phyloP scores from a whole-genome alignment of 2,329 filamentous ascomycete genomes.

The Diaporthe citri region DNA sequence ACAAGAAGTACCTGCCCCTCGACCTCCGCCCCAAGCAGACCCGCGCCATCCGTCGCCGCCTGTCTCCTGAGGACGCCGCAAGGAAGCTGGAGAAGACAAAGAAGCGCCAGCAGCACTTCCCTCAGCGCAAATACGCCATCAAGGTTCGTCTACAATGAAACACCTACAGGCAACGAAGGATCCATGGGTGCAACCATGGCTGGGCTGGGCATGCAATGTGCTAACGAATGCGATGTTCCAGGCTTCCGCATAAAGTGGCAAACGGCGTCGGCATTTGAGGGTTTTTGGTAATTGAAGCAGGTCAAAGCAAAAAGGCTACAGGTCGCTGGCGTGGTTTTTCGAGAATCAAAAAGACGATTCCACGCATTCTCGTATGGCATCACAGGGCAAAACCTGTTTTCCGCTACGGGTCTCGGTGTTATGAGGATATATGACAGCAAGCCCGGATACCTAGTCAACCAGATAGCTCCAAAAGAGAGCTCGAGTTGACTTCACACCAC shows the following conservation, averaged over 20 bases:
- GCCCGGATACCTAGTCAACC: conserved; percentile 40
- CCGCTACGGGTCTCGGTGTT: conserved; percentile 42
- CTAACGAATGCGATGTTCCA: conserved; percentile 25
- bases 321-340: conserved; percentile 41
- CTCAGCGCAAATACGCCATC: conserved; percentile 98
- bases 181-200: too few relatives aligned
- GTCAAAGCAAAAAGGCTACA: conserved; percentile 40
- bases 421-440: conserved; percentile 42
- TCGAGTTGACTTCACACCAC: conserved; percentile 39
- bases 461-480: conserved; percentile 42
- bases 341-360: conserved; percentile 38
- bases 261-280: conserved; percentile 38
- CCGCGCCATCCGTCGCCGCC: conserved; percentile 94
- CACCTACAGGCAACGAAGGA: background rate
- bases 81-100: conserved; percentile 92
- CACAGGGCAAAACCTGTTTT: conserved; percentile 41
- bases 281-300: conserved; percentile 41
- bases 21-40: conserved; percentile 99
- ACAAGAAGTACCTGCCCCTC: conserved; percentile 99
- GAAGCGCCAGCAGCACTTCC: conserved; percentile 97
- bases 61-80: conserved; percentile 91
- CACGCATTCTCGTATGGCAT: conserved; percentile 41
- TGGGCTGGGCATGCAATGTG: background rate
- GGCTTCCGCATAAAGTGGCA: conserved; percentile 41
- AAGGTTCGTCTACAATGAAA: conserved; percentile 75